Base-by-base conservation (phyloP, 441 rosid genomes). In the Francoa sonchifolia region DNA sequence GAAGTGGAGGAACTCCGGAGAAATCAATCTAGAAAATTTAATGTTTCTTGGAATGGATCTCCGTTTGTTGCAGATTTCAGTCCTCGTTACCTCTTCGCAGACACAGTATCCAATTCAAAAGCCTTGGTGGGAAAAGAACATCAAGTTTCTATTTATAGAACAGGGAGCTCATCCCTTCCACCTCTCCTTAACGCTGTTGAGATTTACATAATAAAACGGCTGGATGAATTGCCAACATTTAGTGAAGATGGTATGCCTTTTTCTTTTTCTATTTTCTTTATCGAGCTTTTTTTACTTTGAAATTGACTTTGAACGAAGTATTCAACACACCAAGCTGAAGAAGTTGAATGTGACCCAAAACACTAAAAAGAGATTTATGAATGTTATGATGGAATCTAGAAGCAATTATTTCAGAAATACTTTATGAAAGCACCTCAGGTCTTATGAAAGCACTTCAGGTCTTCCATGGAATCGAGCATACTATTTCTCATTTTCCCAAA, bases 111-210 rank as follows among this genome's bases (percentile, higher is more conserved):
- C 22, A 51, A 51, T 12, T 26, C 34, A 18, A 51, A 34, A 42
- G 48, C 42, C n/a, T 34, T 51, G 14, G 33, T 42, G 19, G 56
- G 56, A 34, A 28, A 28, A 8, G 39, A 42, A 31, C 56, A 51
- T 33, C 34, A 20, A 9, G 33, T 51, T 1, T 0, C 32, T 39
- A 51, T 51, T 20, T 13, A 32, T 6, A 42, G 33, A 32, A 42
- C 56, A 23, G 25, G 19, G 8, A 48, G 42, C 26, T 51, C 48
- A 0, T 2, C 42, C 23, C 56, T 51, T 42, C 56, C 48, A 3
- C 56, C 48, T 12, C 33, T 51, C 15, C 34, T 51, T 20, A 51
- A 51, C 33, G 56, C 56, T 3, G 13, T 51, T 7, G 56, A 42
- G 42, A 42, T 51, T 19, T 51, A 51, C 56, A 42, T 14, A 14